phyloP scores from a whole-genome alignment of 495 filamentous ascomycete genomes.

The Friedmanniomyces simplex region DNA sequence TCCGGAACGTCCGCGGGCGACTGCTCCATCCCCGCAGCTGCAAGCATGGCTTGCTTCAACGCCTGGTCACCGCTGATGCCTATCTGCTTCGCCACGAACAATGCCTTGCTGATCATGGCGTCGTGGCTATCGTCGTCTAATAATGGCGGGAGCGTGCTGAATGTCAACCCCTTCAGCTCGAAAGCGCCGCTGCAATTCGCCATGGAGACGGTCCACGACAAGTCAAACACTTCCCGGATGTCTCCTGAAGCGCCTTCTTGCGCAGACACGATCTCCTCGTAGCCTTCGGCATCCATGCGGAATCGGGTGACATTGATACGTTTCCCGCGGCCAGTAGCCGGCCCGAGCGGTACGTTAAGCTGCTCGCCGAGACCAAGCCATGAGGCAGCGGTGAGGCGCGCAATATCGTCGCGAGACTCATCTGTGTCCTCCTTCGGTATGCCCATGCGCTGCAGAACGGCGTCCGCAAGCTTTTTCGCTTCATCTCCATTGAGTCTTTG shows the following conservation, averaged over 20 bases:
- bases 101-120: not conserved
- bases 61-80: not conserved
- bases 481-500: conserved; percentile 30
- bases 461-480: conserved; percentile 30
- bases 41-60: not conserved
- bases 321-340: conserved; percentile 21
- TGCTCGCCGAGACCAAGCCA: conserved; percentile 28
- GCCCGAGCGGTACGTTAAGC: conserved; percentile 25
- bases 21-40: not conserved
- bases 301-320: conserved; percentile 27
- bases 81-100: not conserved
- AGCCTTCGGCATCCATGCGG: conserved; percentile 29
- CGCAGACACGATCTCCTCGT: conserved; percentile 30
- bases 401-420: conserved; percentile 19
- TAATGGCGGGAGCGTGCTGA: not conserved
- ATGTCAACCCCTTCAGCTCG: conserved; percentile 22
- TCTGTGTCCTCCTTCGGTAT: conserved; percentile 8
- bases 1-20: not conserved
- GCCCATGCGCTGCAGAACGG: conserved; percentile 24
- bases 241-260: conserved; percentile 19
- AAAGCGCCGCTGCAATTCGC: conserved; percentile 25
- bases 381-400: conserved; percentile 24
- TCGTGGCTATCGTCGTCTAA: conserved; percentile 1
- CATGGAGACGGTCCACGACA: conserved; percentile 23
- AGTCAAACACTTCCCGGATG: conserved; percentile 27